Evolutionary conservation across 2,329 filamentous ascomycete genomes (phyloP), one percentile per base, ranked within the genome.

Genomic region (Pseudogymnoascus destructans): DNA sequence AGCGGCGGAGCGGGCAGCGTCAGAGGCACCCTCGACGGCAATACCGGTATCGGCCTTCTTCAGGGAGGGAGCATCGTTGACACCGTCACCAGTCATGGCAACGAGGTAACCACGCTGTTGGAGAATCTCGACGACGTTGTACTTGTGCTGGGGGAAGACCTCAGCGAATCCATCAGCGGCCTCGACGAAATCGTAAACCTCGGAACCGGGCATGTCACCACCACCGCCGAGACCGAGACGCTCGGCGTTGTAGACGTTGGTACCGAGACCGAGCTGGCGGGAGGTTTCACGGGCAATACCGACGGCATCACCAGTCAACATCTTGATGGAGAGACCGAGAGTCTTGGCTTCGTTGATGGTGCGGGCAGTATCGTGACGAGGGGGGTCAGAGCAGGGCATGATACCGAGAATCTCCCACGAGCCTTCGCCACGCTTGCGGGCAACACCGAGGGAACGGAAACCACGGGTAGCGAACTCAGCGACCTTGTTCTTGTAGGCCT

Each of bases 11-110:
- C 89, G 87, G 68, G 90, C 90, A 70, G 89, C 90, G 71, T 95
- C 90, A 25, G 89, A 93, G 62, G 90, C 84, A 76, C 89, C 89
- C 76, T 95, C 88, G 68, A 95, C 89, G 63, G 90, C 90, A 75
- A 95, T 95, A 79, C 90, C 90, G 68, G 89, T 95, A 75, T 95
- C 89, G n/a, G 89, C 89, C 78, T 91, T 95, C 79, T 95, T 95
- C 70, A 95, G 78, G 27, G 89, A 95, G 63, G 89, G 88, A 64
- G 89, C 89, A 73, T 95, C 89, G 75, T 95, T 95, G 75, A 95
- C 89, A 80, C 89, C 89, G 66, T 95, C 90, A 79, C 89, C 89
- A 74, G 89, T 95, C 89, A 95, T 95, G 72, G 89, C 90, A 74
- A 95, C 89, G 36, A 95, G 82, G 74, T 95, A 91, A 65, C 89